A percentile compares a stretch with the other conserved stretches of the same genome.
Conservation (phyloP, 768 basidiomycete genomes). For the Hypholoma fasciculare region DNA sequence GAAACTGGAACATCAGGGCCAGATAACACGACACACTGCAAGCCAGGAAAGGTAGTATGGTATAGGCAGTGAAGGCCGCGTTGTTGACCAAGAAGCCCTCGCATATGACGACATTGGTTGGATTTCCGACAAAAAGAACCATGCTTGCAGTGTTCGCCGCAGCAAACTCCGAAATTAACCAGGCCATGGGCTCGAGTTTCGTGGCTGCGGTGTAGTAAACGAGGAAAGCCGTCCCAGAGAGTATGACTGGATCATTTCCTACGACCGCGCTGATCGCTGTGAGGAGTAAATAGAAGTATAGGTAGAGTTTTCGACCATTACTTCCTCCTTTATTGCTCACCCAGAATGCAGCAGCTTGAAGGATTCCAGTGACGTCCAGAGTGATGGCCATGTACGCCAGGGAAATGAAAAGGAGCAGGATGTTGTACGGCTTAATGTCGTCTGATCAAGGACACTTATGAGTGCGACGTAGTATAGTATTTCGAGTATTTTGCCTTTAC, state of each 20-base stretch:
- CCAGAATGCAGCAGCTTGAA: conserved; percentile 87
- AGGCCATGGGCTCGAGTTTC: conserved; percentile 53
- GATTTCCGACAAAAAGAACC: conserved; percentile 83
- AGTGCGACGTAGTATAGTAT: background rate
- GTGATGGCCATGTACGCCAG: conserved; percentile 93
- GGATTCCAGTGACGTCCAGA: conserved; percentile 84
- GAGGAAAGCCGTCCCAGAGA: conserved; percentile 89
- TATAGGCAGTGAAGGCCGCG: conserved; percentile 78
- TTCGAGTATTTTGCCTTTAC: conserved; percentile 8
- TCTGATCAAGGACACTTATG: conserved; percentile 31
- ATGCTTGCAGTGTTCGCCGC: conserved; percentile 80
- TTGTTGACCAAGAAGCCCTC: conserved; percentile 83
- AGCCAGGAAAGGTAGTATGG: conserved; percentile 78
- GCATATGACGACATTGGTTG: conserved; percentile 91
- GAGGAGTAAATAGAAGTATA: conserved; percentile 85
- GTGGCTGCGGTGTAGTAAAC: conserved; percentile 83
- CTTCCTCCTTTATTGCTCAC: conserved; percentile 79
- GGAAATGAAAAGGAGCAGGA: conserved; percentile 89
- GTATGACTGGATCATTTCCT: conserved; percentile 94
- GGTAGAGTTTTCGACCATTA: conserved; percentile 70
- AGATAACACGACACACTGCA: conserved; percentile 62
- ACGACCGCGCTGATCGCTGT: conserved; percentile 73
- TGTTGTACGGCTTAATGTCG: conserved; percentile 87
- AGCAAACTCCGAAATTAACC: conserved; percentile 77
- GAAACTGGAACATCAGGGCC: conserved; percentile 62